phyloP scores from a whole-genome alignment of 2,329 filamentous ascomycete species.

The Neonectria sp. region DNA sequence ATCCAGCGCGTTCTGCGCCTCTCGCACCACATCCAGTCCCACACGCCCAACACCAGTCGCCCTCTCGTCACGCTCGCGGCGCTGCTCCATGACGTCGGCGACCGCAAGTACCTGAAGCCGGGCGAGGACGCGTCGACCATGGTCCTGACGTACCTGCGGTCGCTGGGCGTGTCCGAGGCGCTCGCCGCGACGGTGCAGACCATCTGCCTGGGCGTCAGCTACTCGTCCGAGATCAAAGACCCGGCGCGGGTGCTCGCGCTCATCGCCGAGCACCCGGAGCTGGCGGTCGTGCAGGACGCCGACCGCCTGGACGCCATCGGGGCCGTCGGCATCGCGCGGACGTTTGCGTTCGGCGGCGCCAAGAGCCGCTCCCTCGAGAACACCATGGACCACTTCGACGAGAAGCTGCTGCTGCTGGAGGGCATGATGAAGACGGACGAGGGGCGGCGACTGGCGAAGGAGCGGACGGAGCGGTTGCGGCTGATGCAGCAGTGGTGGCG shows the following conservation, averaged over 20 bases:
- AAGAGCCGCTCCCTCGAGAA: slow-evolving; percentile 72
- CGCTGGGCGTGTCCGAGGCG: slow-evolving; percentile 67
- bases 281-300: slow-evolving; percentile 89
- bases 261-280: slow-evolving; percentile 72
- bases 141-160: slow-evolving; percentile 68
- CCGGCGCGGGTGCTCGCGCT: slow-evolving; percentile 72
- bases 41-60: slow-evolving; percentile 57
- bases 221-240: slow-evolving; percentile 79
- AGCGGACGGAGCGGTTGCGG: slow-evolving; percentile 67
- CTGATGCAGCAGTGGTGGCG: slow-evolving; percentile 72
- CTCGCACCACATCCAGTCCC: slow-evolving; percentile 74
- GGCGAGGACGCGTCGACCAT: slow-evolving; percentile 71
- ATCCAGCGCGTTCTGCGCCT: slow-evolving; percentile 85
- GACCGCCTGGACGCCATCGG: slow-evolving; percentile 94
- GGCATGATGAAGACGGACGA: slow-evolving; percentile 75
- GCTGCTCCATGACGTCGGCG: slow-evolving; percentile 89
- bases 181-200: slow-evolving; percentile 79
- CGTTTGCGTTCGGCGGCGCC: slow-evolving; percentile 76
- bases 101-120: slow-evolving; percentile 81
- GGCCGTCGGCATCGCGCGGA: slow-evolving; percentile 85
- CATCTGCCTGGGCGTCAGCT: slow-evolving; percentile 84
- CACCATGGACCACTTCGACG: slow-evolving; percentile 81
- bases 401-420: slow-evolving; percentile 79
- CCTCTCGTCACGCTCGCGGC: slow-evolving; percentile 77
- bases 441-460: slow-evolving; percentile 67